phyloP scores from a whole-genome alignment of 805 yeast species.

The Kodamaea laetipori region DNA sequence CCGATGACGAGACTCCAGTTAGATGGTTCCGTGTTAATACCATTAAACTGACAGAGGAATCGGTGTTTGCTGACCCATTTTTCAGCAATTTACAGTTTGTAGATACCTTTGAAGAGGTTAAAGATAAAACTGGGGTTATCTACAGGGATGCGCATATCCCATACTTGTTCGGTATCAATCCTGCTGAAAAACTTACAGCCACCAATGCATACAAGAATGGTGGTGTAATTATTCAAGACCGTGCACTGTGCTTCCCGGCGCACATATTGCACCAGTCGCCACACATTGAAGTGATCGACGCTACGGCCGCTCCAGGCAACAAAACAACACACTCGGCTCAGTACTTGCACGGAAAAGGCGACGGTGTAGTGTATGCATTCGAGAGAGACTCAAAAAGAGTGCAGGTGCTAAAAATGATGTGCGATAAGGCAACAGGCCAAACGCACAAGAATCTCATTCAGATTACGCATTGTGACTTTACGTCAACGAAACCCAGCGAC shows the following conservation, averaged over 20 bases:
- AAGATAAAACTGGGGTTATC: constrained; percentile 51
- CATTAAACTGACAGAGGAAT: constrained; percentile 48
- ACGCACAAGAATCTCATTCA: constrained; percentile 40
- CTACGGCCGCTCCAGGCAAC: constrained; percentile 98
- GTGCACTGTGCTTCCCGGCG: constrained; percentile 97
- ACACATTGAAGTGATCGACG: constrained; percentile 74
- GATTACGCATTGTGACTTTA: constrained; percentile 65
- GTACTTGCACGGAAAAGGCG: constrained; percentile 38
- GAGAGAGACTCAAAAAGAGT: constrained; percentile 82
- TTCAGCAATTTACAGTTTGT: constrained; percentile 51
- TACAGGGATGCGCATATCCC: constrained; percentile 77
- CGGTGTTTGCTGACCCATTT: constrained; percentile 36
- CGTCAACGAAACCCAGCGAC: constrained; percentile 57
- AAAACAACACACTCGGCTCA: constrained; percentile 93
- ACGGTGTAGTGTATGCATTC: constrained; percentile 61
- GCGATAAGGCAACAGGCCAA: constrained; percentile 56
- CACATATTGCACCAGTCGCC: constrained; percentile 57
- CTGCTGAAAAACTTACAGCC: constrained; percentile 66
- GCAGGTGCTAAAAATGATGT: constrained; percentile 71
- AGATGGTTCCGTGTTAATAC: constrained; percentile 81
- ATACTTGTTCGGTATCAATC: constrained; percentile 78
- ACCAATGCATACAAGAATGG: constrained; percentile 75
- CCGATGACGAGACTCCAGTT: constrained; percentile 68
- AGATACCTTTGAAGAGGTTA: constrained; percentile 43
- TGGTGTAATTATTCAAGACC: constrained; percentile 84